Evolutionary conservation across 1,139 yeast genomes (phyloP).

Genomic region (Casaregolazyma lundiana): DNA sequence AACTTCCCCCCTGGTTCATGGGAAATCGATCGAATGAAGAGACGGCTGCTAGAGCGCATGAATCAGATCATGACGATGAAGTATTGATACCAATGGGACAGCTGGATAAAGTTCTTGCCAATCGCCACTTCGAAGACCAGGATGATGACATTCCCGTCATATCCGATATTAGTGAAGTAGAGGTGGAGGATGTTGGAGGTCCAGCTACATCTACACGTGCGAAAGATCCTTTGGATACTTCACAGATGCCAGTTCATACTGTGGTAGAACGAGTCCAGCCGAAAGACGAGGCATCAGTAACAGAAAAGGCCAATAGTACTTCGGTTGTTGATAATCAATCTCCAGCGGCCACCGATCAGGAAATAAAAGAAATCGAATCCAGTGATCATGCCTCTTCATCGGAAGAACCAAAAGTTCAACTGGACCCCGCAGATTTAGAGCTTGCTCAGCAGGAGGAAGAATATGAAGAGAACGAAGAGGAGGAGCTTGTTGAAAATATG

Average conservation of each 20-base stretch:
- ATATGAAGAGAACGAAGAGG: constrained; percentile 75
- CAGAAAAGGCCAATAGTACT: not conserved
- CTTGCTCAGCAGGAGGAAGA: constrained; percentile 31
- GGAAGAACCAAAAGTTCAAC: not conserved
- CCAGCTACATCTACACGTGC: not conserved
- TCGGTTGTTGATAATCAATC: not conserved
- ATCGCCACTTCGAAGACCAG: not conserved
- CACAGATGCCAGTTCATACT: no score
- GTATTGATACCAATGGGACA: constrained; percentile 5
- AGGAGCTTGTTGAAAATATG: constrained; percentile 55
- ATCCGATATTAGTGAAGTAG: not conserved
- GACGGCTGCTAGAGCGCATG: not conserved
- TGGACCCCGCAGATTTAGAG: constrained; percentile 15
- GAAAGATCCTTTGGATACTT: no score
- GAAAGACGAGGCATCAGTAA: not conserved
- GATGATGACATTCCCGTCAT: not conserved
- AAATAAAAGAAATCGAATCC: not conserved
- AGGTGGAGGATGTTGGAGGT: not conserved
- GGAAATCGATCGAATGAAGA: not conserved
- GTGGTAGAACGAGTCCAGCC: no score
- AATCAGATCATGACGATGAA: constrained; percentile 8
- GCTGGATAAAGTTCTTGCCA: not conserved
- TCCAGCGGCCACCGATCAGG: no score
- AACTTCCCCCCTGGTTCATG: constrained; percentile 18
- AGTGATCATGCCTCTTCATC: not conserved